Evolutionary conservation across 78 protist genomes (phyloP).

Genomic region (Dictyostelium intermedium): DNA sequence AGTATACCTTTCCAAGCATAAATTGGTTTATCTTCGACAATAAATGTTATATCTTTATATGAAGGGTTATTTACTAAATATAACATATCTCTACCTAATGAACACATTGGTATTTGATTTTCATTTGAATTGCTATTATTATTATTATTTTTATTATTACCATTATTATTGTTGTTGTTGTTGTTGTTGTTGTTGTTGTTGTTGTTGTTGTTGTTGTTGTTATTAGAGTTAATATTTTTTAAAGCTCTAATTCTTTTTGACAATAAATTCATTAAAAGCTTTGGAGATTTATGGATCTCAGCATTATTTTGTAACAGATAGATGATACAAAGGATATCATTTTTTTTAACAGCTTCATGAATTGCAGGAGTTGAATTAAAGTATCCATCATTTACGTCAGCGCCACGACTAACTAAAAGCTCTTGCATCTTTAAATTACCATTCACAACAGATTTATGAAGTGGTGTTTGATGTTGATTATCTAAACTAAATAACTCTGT

Average conservation of each 20-base stretch:
- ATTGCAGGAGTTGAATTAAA: constrained; percentile 22
- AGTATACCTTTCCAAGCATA: constrained; percentile 66
- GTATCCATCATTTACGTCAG: constrained; percentile 24
- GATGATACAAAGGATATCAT: constrained; percentile 40
- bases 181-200: neutral
- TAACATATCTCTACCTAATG: constrained; percentile 35
- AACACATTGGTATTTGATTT: constrained; percentile 2
- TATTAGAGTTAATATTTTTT: neutral
- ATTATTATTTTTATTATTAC: neutral
- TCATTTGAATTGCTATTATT: neutral
- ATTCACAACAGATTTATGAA: constrained; percentile 40
- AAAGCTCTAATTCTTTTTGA: constrained; percentile 12
- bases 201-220: neutral
- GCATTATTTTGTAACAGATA: constrained; percentile 26
- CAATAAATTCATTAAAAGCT: constrained; percentile 10
- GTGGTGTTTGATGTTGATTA: constrained; percentile 39
- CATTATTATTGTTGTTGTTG: neutral
- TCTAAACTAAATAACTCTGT: constrained; percentile 11
- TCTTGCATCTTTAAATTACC: constrained; percentile 56
- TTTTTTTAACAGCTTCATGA: constrained; percentile 31
- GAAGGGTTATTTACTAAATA: constrained; percentile 22
- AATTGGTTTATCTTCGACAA: constrained; percentile 50
- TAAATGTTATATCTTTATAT: constrained; percentile 55
- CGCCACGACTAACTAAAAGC: constrained; percentile 50
- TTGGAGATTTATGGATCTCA: constrained; percentile 24